Conservation (phyloP, 1,284 basidiomycete species). For the Sanguinoderma infundibulare region DNA sequence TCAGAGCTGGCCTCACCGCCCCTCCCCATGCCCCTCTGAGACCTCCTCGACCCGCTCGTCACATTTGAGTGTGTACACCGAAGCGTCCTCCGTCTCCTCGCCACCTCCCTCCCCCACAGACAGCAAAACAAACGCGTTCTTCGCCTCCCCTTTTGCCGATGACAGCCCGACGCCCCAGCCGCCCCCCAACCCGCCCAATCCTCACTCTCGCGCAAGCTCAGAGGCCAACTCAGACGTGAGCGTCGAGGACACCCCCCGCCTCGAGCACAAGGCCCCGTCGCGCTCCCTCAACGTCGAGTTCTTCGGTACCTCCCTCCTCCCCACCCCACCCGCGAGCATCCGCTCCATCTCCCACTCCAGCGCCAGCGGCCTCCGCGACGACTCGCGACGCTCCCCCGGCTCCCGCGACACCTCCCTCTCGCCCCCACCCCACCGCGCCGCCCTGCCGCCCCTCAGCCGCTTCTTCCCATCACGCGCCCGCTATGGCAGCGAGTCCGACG, state of each 20-base stretch:
- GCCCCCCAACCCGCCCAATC: slow-evolving; percentile 36
- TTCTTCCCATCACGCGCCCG: slow-evolving; percentile 40
- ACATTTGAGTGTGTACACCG: slow-evolving; percentile 34
- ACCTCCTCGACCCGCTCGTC: slow-evolving; percentile 33
- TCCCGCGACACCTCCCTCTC: slow-evolving; percentile 34
- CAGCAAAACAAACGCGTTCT: slow-evolving; percentile 39
- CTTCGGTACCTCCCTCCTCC: slow-evolving; percentile 33
- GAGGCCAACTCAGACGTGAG: slow-evolving; percentile 17
- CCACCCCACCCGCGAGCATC: slow-evolving; percentile 35
- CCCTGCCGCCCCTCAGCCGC: slow-evolving; percentile 35
- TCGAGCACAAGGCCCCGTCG: slow-evolving; percentile 26
- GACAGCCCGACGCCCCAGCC: slow-evolving; percentile 25
- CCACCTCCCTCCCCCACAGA: slow-evolving; percentile 31
- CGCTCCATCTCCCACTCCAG: slow-evolving; percentile 28
- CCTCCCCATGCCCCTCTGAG: slow-evolving; percentile 31
- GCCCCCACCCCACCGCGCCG: slow-evolving; percentile 25
- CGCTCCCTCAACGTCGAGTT: slow-evolving; percentile 39
- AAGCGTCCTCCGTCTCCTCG: slow-evolving; percentile 32
- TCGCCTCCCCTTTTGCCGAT: slow-evolving; percentile 35
- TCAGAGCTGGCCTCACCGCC: slow-evolving; percentile 32
- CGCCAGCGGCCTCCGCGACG: not conserved
- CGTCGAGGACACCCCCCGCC: slow-evolving; percentile 25
- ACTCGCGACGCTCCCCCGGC: slow-evolving; percentile 11
- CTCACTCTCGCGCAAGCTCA: slow-evolving; percentile 27
- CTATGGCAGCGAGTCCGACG: slow-evolving; percentile 30